Percentiles rank a stretch among this genome's conserved stretches.
Evolutionary conservation across 2,329 filamentous ascomycete species (phyloP).

Genomic region (Ophiostoma ulmi): DNA sequence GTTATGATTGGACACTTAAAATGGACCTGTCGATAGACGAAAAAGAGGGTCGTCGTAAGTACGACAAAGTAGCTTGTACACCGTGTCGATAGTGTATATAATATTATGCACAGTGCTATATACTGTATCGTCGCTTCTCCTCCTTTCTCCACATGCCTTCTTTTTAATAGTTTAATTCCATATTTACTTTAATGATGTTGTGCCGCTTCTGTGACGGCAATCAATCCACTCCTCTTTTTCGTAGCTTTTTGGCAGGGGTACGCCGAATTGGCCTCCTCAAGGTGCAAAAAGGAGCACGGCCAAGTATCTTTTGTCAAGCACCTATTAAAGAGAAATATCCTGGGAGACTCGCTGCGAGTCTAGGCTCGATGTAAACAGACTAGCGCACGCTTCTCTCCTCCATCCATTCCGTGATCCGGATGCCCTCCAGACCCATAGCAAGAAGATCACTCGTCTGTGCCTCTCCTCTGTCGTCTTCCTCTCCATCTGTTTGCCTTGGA

Average conservation of each 20-base stretch:
- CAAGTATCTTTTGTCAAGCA: neutral
- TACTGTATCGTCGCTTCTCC: neutral
- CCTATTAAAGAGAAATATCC: too few relatives aligned
- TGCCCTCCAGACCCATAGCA: conserved; percentile 6
- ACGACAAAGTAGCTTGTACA: neutral
- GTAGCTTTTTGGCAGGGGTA: neutral
- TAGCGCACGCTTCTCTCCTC: neutral
- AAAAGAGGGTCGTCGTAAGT: conserved; percentile 7
- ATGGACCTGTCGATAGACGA: neutral
- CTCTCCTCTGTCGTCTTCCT: neutral
- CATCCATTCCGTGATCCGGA: conserved; percentile 10
- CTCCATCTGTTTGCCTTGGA: too few relatives aligned
- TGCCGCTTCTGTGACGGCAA: neutral
- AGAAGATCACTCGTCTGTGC: neutral
- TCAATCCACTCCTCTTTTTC: neutral
- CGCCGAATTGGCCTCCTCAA: neutral
- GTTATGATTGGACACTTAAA: neutral
- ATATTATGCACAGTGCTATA: neutral
- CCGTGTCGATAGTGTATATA: neutral
- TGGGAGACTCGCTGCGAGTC: neutral
- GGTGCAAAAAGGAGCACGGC: neutral
- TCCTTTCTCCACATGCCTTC: neutral
- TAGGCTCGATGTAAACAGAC: neutral
- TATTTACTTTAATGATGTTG: conserved; percentile 3
- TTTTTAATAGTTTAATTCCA: neutral